Evolutionary conservation across 371 early-diverging fungal species (phyloP).

Genomic region (Mucor mucedo): DNA sequence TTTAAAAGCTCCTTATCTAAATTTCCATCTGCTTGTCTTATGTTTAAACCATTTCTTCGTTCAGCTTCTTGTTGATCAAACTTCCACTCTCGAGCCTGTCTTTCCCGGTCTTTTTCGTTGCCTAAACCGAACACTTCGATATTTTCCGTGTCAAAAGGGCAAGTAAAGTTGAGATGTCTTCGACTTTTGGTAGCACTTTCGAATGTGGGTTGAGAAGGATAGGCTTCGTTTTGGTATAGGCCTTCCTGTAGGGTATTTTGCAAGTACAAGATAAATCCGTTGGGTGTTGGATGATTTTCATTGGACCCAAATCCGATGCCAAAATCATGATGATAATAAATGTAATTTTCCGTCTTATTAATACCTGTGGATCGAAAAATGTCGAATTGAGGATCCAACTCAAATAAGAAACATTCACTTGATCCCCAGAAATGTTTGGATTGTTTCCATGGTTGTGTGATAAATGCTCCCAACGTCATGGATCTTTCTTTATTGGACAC

Average conservation of each 20-base stretch:
- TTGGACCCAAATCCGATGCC: slow-evolving; percentile 68
- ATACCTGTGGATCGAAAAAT: slow-evolving; percentile 45
- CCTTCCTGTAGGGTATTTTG: slow-evolving; percentile 59
- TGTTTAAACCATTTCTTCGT: slow-evolving; percentile 48
- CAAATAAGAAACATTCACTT: slow-evolving; percentile 56
- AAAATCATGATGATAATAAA: slow-evolving; percentile 57
- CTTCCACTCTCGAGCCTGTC: slow-evolving; percentile 58
- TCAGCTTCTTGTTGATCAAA: slow-evolving; percentile 65
- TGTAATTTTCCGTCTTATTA: slow-evolving; percentile 41
- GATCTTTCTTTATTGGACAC: slow-evolving; percentile 29
- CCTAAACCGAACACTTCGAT: slow-evolving; percentile 70
- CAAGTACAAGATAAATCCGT: slow-evolving; percentile 33
- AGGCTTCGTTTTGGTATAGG: slow-evolving; percentile 47
- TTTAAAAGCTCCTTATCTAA: slow-evolving; percentile 52
- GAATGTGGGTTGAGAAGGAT: slow-evolving; percentile 42
- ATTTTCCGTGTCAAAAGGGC: slow-evolving; percentile 55
- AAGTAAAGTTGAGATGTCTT: slow-evolving; percentile 15
- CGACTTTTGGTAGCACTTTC: slow-evolving; percentile 18
- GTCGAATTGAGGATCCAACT: slow-evolving; percentile 61
- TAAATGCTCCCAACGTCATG: slow-evolving; percentile 54
- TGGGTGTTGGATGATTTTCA: slow-evolving; percentile 3
- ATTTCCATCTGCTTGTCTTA: slow-evolving; percentile 48
- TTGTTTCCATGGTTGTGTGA: slow-evolving; percentile 64
- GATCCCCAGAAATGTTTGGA: slow-evolving; percentile 63
- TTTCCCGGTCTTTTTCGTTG: slow-evolving; percentile 38